Conservation (phyloP, 805 yeast genomes). For the Ogataea kodamae region DNA sequence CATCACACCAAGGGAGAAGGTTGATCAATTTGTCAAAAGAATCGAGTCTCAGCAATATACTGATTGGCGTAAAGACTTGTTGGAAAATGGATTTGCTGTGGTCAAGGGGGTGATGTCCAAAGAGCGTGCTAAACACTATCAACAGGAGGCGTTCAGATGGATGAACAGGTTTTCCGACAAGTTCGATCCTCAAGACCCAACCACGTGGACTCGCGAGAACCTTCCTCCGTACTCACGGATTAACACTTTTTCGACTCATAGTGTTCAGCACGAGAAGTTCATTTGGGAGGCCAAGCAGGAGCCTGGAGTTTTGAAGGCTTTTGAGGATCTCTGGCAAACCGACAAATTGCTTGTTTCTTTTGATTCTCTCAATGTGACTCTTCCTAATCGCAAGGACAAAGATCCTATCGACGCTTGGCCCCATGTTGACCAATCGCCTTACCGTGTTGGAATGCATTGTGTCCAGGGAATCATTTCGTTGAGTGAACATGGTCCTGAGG, state of each 20-base stretch:
- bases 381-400: slow-evolving; percentile 26
- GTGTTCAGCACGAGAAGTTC: slow-evolving; percentile 31
- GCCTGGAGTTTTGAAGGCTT: slow-evolving; percentile 26
- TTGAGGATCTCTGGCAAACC: slow-evolving; percentile 32
- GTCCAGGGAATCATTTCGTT: slow-evolving; percentile 34
- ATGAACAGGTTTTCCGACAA: slow-evolving; percentile 21
- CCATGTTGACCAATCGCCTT: slow-evolving; percentile 36
- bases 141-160: slow-evolving; percentile 24
- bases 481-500: slow-evolving; percentile 23
- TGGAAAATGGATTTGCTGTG: slow-evolving; percentile 32
- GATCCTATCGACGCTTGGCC: slow-evolving; percentile 27
- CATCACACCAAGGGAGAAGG: neutral
- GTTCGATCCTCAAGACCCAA: slow-evolving; percentile 25
- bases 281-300: slow-evolving; percentile 35
- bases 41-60: slow-evolving; percentile 2
- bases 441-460: slow-evolving; percentile 30
- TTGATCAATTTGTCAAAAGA: slow-evolving; percentile 1
- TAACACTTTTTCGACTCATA: slow-evolving; percentile 20
- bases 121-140: slow-evolving; percentile 26
- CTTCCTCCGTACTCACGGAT: slow-evolving; percentile 25
- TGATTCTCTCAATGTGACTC: slow-evolving; percentile 31
- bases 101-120: slow-evolving; percentile 29
- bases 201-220: slow-evolving; percentile 31
- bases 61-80: slow-evolving; percentile 25
- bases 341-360: slow-evolving; percentile 34